Percentiles rank a stretch among this genome's conserved stretches.
These are phyloP conservation scores for Prunella vulgaris DNA, from an alignment of 257 asterid species.

Conservation along the genomic window DNA sequence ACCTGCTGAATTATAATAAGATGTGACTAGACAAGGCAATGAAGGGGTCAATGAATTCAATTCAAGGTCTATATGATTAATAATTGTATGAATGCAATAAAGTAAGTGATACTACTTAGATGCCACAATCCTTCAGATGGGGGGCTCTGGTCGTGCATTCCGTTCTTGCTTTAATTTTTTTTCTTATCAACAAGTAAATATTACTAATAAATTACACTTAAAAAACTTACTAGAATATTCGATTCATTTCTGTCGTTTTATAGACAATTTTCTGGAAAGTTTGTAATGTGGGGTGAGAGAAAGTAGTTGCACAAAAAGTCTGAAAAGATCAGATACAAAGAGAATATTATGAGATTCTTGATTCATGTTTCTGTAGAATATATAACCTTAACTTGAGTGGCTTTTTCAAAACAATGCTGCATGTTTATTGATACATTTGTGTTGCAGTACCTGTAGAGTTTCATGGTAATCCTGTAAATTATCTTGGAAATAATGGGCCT, in stretches of 20 bases:
- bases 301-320: background rate
- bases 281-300: background rate
- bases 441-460: slow-evolving; percentile 52
- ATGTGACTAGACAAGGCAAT: too few species aligned
- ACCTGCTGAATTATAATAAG: too few species aligned
- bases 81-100: background rate
- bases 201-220: background rate
- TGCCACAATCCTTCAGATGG: background rate
- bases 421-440: slow-evolving; percentile 11
- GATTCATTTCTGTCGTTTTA: background rate
- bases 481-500: slow-evolving; percentile 42
- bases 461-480: slow-evolving; percentile 48
- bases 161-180: background rate
- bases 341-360: background rate
- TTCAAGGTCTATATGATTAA: background rate
- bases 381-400: too few species aligned
- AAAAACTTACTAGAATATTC: background rate
- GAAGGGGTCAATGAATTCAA: too few species aligned
- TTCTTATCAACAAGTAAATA: too few species aligned
- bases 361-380: too few species aligned
- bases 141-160: background rate
- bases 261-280: background rate
- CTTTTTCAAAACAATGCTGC: too few species aligned
- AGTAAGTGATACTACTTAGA: background rate
- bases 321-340: background rate